Conservation (phyloP, 768 basidiomycete species). For the Podaxis sp. region DNA sequence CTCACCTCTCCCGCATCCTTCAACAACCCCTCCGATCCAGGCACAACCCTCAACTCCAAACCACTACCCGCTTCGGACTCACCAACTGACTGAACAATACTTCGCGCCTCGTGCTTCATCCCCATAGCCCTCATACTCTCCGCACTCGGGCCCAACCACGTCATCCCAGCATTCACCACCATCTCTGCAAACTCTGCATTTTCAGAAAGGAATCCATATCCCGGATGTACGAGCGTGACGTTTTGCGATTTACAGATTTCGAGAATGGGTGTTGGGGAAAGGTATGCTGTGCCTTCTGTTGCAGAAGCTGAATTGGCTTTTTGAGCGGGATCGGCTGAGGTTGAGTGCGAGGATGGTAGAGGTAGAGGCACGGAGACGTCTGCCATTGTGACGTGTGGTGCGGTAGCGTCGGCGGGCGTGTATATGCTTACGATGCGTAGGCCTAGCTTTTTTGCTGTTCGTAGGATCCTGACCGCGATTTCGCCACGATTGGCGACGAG, state of each 20-base stretch:
- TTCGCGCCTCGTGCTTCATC: slow-evolving; percentile 55
- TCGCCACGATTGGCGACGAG: slow-evolving; percentile 74
- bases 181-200: slow-evolving; percentile 53
- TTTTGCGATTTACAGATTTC: slow-evolving; percentile 37
- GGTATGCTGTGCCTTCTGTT: slow-evolving; percentile 47
- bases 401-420: slow-evolving; percentile 54
- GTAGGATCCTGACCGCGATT: slow-evolving; percentile 65
- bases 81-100: not conserved
- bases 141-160: slow-evolving; percentile 58
- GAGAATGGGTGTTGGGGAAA: slow-evolving; percentile 37
- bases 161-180: slow-evolving; percentile 47
- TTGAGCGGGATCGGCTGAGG: not conserved
- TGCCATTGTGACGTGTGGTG: slow-evolving; percentile 58
- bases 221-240: slow-evolving; percentile 59
- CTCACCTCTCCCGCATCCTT: slow-evolving; percentile 39
- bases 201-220: slow-evolving; percentile 69
- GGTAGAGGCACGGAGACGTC: slow-evolving; percentile 41
- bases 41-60: slow-evolving; percentile 54
- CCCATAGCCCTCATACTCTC: slow-evolving; percentile 56
- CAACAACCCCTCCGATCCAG: slow-evolving; percentile 55
- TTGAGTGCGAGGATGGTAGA: slow-evolving; percentile 23
- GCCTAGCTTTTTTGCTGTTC: slow-evolving; percentile 51
- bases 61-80: not conserved
- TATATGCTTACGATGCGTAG: slow-evolving; percentile 60
- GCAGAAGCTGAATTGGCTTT: slow-evolving; percentile 6